phyloP scores from a whole-genome alignment of 176 grass and related monocot species.

The Carex scoparia region DNA sequence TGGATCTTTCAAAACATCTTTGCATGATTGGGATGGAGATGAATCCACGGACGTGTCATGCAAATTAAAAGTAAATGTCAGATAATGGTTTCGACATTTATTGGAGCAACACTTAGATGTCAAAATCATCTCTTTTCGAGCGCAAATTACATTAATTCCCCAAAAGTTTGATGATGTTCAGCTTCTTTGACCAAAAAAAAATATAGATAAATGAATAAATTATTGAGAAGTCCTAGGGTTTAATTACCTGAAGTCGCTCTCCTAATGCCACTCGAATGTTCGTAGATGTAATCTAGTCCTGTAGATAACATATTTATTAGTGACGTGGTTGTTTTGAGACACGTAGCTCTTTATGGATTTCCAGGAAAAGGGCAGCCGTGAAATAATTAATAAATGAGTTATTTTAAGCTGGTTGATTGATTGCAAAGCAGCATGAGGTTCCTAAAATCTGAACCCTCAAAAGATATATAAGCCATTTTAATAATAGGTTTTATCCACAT shows the following conservation, averaged over 20 bases:
- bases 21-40: not conserved
- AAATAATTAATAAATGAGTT: not conserved
- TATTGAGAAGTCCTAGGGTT: not conserved
- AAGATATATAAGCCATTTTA: too few relatives aligned
- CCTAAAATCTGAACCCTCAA: not conserved
- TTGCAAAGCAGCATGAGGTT: not conserved
- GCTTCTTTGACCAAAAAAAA: not conserved
- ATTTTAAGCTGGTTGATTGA: not conserved
- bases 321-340: not conserved
- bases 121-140: not conserved
- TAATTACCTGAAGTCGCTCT: not conserved
- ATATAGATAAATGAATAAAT: not conserved
- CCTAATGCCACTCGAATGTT: constrained; percentile 4
- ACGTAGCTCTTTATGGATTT: not conserved
- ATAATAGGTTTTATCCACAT: too few relatives aligned
- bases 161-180: not conserved
- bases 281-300: not conserved
- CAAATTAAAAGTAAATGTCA: not conserved
- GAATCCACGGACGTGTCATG: not conserved
- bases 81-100: not conserved
- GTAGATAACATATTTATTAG: constrained; percentile 1
- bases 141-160: not conserved
- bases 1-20: not conserved
- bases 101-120: not conserved
- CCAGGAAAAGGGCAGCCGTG: not conserved